phyloP scores from a whole-genome alignment of 1,284 basidiomycete species.

The Cryptococcus sp. region DNA sequence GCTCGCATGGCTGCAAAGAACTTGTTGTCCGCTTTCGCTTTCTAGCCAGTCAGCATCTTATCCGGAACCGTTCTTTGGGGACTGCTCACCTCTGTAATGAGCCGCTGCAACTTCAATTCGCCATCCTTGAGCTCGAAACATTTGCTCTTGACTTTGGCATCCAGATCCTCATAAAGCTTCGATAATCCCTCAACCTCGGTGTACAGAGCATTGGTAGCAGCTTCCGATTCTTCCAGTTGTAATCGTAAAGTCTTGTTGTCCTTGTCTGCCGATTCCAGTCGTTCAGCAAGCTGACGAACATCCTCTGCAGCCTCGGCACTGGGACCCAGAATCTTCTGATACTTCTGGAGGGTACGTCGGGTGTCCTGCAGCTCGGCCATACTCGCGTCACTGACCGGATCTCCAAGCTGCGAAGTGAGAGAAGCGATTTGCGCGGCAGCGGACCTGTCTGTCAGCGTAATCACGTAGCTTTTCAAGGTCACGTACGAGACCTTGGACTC shows the following conservation, averaged over 20 bases:
- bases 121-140: conserved; percentile 70
- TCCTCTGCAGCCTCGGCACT: conserved; percentile 53
- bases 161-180: conserved; percentile 79
- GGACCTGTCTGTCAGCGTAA: not conserved
- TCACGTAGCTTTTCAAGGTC: no score
- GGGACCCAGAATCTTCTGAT: conserved; percentile 62
- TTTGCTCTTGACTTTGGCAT: conserved; percentile 76
- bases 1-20: conserved; percentile 86
- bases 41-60: conserved; percentile 48
- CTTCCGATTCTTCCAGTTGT: conserved; percentile 47
- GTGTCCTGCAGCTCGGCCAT: conserved; percentile 25
- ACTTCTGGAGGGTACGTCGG: conserved; percentile 55
- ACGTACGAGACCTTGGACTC: conserved; percentile 55
- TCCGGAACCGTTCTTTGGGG: not conserved
- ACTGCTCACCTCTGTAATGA: conserved; percentile 58
- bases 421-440: conserved; percentile 25
- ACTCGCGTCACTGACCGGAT: not conserved
- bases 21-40: conserved; percentile 93
- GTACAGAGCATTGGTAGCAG: conserved; percentile 67
- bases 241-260: conserved; percentile 58
- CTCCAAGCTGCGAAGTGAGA: conserved; percentile 20
- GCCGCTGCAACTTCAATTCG: conserved; percentile 70
- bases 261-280: conserved; percentile 61
- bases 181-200: conserved; percentile 83
- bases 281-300: conserved; percentile 52